These are phyloP conservation scores for Theobroma grandiflorum DNA, from an alignment of 441 rosid species.

Conservation along the genomic window DNA sequence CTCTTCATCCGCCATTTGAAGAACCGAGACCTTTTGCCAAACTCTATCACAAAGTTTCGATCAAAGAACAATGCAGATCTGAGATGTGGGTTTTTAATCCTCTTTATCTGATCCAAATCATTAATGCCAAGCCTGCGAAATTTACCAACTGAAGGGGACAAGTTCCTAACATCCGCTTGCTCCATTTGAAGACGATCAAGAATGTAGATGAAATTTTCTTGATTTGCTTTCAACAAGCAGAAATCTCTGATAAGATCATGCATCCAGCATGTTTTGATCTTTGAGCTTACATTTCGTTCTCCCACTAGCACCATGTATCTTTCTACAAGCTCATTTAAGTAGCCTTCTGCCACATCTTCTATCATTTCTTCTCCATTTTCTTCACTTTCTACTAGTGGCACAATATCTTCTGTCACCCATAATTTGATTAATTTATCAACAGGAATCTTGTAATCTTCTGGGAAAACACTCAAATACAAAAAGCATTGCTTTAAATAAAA, in stretches of 20 bases:
- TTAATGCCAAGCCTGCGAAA: constrained; percentile 36
- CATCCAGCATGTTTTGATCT: constrained; percentile 38
- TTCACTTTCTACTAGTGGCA: constrained; percentile 15
- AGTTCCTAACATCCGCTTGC: neutral
- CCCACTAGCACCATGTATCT: constrained; percentile 49
- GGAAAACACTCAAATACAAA: constrained; percentile 42
- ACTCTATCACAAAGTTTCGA: too few relatives aligned
- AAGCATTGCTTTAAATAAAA: constrained; percentile 40
- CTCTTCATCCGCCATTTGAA: too few relatives aligned
- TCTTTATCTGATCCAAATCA: constrained; percentile 13
- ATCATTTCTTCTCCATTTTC: constrained; percentile 7
- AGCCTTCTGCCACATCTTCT: constrained; percentile 43
- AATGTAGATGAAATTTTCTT: constrained; percentile 32
- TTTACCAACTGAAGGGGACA: neutral
- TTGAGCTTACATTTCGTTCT: constrained; percentile 25
- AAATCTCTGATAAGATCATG: constrained; percentile 52
- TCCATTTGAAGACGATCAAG: neutral
- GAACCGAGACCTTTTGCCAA: too few relatives aligned
- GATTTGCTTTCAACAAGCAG: constrained; percentile 39
- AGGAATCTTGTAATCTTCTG: constrained; percentile 29
- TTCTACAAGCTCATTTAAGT: constrained; percentile 39
- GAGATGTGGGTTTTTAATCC: constrained; percentile 18
- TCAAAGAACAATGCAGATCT: constrained; percentile 32
- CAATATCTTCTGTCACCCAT: constrained; percentile 43
- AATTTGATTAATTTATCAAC: constrained; percentile 10